Evolutionary conservation across 2,329 filamentous ascomycete genomes (phyloP).

Genomic region (Triangularia setosa): DNA sequence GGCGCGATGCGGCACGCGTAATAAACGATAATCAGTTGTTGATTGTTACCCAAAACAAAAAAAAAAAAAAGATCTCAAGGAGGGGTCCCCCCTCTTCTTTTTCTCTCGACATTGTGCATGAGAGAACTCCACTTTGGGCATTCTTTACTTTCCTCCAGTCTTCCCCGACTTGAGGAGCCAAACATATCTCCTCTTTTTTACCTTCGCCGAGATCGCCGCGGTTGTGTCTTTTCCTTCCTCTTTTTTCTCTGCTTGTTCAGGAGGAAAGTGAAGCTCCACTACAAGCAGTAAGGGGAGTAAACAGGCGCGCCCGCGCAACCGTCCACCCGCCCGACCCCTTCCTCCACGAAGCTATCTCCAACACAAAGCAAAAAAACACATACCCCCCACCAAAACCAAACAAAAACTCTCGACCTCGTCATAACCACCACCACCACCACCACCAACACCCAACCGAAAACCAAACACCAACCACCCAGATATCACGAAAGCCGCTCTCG

Average conservation of each 20-base stretch:
- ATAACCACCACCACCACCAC: background rate
- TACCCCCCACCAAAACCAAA: background rate
- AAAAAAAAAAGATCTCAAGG: background rate
- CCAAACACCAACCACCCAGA: background rate
- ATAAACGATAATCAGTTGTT: background rate
- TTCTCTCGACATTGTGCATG: background rate
- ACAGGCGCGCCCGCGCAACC: background rate
- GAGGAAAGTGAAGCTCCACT: background rate
- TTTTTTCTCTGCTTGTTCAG: background rate
- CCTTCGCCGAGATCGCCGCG: background rate
- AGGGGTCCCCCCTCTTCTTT: background rate
- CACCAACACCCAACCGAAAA: background rate
- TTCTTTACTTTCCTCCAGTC: conserved; percentile 6
- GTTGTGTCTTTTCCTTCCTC: background rate
- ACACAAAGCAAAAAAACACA: background rate
- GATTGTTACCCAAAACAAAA: no score
- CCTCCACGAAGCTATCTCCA: background rate
- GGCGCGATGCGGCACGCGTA: background rate
- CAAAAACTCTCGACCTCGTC: background rate
- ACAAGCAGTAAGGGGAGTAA: background rate
- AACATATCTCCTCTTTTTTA: background rate
- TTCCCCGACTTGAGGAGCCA: background rate
- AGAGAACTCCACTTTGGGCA: background rate
- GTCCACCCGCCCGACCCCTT: no score
- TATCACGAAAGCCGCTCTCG: background rate